Base-by-base conservation (phyloP, 2,329 filamentous ascomycete genomes). In the Amylocarpus encephaloides region DNA sequence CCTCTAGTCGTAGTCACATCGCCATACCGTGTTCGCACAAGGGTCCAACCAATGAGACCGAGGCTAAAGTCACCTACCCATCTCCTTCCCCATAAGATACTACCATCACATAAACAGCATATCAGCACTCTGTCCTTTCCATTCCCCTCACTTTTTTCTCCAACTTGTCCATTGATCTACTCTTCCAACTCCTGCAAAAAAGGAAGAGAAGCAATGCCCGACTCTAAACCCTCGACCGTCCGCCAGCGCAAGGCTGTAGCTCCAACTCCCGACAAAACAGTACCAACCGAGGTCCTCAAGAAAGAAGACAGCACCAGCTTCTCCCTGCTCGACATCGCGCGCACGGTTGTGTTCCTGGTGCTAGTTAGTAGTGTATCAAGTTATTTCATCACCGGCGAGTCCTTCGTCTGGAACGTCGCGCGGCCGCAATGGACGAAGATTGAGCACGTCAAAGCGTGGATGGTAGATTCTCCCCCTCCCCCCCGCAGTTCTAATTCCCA, bases 301-400 rank as follows among this genome's bases (percentile, higher is more conserved):
- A 58, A 53, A 46, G 63, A 65, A 52, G 63, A 66, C 43, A 50
- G 46, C 11, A 54, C 22, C 7, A 7, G 22, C 4, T 26, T 64
- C 49, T 18, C 46, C 52, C 18, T 55, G 55, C 18, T 57, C 48
- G 18, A 51, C 26, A 2, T 50, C 71, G 2, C 62, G 55, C 34
- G 65, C 62, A 52, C 57, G 0, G 35, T 66, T n/a, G 60, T 59
- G 12, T 62, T 66, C 26, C 4, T 66, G 1, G 5, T 62, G 0
- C 45, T 66, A 5, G 54, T 55, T 1, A 57, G 54, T 16, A 52
- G 57, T 32, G 57, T 59, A 5, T 32, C 63, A 5, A 59, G 54
- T 22, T 66, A 65, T 53, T 62, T 66, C 44, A 52, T 66, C 7
- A 66, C 64, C 10, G 46, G 59, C 30, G 55, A 66, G n/a, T 61